A percentile compares a stretch with the other conserved stretches of the same genome.
Conservation (phyloP, 345 rosid genomes). For the Citrus sinensis region DVS_A1.0 CM039163.1:13305501-13306000, state of each 20-base stretch:
- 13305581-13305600: not conserved
- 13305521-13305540: not conserved
- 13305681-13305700: not conserved
- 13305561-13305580: not conserved
- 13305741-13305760: not conserved
- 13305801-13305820: not conserved
- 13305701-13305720: slow-evolving; percentile 16
- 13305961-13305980: not conserved
- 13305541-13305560: slow-evolving; percentile 1
- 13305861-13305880: not conserved
- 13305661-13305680: not conserved
- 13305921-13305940: not conserved
- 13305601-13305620: too few relatives aligned
- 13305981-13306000: not conserved
- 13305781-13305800: not conserved
- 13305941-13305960: not conserved
- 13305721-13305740: not conserved
- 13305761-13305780: not conserved
- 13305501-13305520: not conserved
- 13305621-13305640: not conserved
- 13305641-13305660: not conserved
- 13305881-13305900: not conserved
- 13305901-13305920: not conserved
- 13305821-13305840: not conserved
- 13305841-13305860: not conserved